A percentile compares a stretch with the other conserved stretches of the same genome.
phyloP scores from a whole-genome alignment of 257 asterid genomes.

The Buddleja alternifolia region DNA sequence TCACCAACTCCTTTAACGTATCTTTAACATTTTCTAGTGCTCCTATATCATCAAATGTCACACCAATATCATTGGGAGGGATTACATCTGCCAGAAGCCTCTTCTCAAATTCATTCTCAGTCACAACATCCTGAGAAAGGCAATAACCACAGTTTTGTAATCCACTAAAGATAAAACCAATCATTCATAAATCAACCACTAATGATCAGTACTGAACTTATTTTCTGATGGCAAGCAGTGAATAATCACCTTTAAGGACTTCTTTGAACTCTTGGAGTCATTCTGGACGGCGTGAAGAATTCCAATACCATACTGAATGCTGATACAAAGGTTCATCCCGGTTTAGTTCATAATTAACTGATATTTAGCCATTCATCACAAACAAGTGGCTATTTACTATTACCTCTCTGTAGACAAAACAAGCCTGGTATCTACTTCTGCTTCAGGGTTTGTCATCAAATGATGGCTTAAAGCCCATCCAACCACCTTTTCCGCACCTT shows the following conservation, averaged over 20 bases:
- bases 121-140: constrained; percentile 68
- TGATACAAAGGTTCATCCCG: constrained; percentile 36
- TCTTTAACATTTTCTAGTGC: constrained; percentile 91
- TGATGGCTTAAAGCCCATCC: constrained; percentile 88
- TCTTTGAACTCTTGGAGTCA: constrained; percentile 74
- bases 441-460: constrained; percentile 58
- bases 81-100: constrained; percentile 81
- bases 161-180: constrained; percentile 16
- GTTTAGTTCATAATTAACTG: constrained; percentile 23
- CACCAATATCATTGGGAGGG: constrained; percentile 82
- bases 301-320: constrained; percentile 73
- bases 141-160: constrained; percentile 25
- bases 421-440: constrained; percentile 51
- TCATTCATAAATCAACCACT: constrained; percentile 14
- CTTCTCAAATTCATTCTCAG: constrained; percentile 89
- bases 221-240: constrained; percentile 24
- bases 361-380: constrained; percentile 24
- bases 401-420: constrained; percentile 76
- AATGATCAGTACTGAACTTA: constrained; percentile 1
- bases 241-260: constrained; percentile 73
- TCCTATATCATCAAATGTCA: constrained; percentile 93
- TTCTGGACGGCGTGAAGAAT: constrained; percentile 63
- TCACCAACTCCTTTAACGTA: constrained; percentile 86
- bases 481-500: constrained; percentile 84
- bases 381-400: constrained; percentile 24